Base-by-base conservation (phyloP, 768 basidiomycete genomes). In the Cystobasidium ongulense region DNA sequence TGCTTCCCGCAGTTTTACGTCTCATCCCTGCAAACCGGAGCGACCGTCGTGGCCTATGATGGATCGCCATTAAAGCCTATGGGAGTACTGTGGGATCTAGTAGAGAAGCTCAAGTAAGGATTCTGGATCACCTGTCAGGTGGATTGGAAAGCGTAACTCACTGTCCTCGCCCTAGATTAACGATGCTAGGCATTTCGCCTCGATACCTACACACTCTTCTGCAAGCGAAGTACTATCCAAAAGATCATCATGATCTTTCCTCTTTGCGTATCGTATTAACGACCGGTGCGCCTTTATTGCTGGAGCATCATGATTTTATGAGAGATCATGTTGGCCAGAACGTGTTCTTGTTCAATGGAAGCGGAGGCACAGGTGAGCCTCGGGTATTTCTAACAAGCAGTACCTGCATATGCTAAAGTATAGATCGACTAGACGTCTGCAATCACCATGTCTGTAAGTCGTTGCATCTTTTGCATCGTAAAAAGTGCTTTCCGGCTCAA, bases 321-420 rank as follows among this genome's bases (percentile, higher is more conserved):
- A 5, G 52, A 23, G 25, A 63, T 39, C 23, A 23, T 23, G 41
- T 72, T 17, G 54, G 36, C 41, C 21, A 54, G n/a, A 3, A 53
- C 41, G 70, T 74, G 23, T 68, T 35, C 23, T 66, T 79, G 27
- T 76, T 75, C 46, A 79, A 79, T 46, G 77, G 77, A 1, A 75
- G 73, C 0, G 78, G 78, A 1, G 78, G 78, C 13, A 78, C 78
- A 2, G 78, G 75, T 35, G 27, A 8, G 52, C n/a, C 7, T 13
- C n/a, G 13, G 13, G 43, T 46, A 13, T 13, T 46, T 46, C 43
- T n/a, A 46, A 13, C 43, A 46, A 13, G 13, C 43, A n/a, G 43
- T 13, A n/a, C n/a, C 13, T 13, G 43, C 43, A 46, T 46, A 46
- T 46, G 52, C 52, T 54, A n/a, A 54, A 8, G 21, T 7, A 39